These are phyloP conservation scores for Aspergillus terreus DNA, from an alignment of 2,329 filamentous ascomycete species.

Conservation along the genomic window DNA sequence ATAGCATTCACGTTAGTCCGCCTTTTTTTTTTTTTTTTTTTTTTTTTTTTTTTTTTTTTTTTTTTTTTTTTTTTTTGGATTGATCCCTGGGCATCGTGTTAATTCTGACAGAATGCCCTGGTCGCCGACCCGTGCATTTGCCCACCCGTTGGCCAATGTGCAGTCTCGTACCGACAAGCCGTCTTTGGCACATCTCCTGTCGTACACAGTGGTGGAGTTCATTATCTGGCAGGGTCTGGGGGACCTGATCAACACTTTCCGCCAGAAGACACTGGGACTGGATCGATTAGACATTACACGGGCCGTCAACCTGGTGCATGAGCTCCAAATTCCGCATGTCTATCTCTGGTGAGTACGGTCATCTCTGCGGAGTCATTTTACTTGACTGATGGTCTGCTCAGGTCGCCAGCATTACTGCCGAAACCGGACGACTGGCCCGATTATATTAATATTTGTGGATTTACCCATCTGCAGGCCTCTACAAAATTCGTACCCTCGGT, in stretches of 20 bases:
- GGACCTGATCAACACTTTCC: slow-evolving; percentile 4
- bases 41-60: not conserved
- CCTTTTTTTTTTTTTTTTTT: not conserved
- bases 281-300: not conserved
- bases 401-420: slow-evolving; percentile 1
- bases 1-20: slow-evolving; percentile 3
- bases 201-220: slow-evolving; percentile 1
- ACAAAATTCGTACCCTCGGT: not conserved
- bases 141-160: slow-evolving; percentile 4
- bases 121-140: not conserved
- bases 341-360: not conserved
- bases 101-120: not conserved
- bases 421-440: slow-evolving; percentile 1
- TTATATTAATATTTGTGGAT: slow-evolving; percentile 1
- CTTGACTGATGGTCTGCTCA: not conserved
- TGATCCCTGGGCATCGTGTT: not conserved
- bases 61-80: not conserved
- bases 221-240: slow-evolving; percentile 3
- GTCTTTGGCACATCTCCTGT: not conserved
- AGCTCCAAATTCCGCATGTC: not conserved
- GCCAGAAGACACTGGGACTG: not conserved
- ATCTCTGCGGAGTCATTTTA: not conserved
- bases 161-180: not conserved
- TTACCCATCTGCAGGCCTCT: not conserved
- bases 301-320: not conserved